Evolutionary conservation across 2,329 filamentous ascomycete genomes (phyloP).

Genomic region (Macroventuria anomochaeta): DNA sequence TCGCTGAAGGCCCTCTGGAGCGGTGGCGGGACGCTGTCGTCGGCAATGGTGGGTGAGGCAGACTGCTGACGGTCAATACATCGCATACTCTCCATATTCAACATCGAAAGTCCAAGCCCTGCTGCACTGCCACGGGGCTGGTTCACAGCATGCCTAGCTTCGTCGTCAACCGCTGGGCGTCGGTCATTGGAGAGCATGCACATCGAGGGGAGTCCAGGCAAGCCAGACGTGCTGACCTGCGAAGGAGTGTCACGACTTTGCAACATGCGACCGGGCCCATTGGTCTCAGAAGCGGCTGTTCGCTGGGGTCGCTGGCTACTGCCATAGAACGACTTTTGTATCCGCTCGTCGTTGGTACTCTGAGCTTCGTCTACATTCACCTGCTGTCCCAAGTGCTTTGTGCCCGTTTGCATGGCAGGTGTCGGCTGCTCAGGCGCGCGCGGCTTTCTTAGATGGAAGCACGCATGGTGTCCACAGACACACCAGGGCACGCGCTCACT

Average conservation of each 20-base stretch:
- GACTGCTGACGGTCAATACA: conserved; percentile 39
- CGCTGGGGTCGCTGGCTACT: conserved; percentile 23
- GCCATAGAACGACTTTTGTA: conserved; percentile 18
- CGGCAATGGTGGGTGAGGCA: conserved; percentile 39
- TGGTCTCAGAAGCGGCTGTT: conserved; percentile 26
- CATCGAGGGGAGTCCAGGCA: conserved; percentile 47
- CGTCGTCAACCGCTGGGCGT: conserved; percentile 33
- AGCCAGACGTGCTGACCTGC: conserved; percentile 42
- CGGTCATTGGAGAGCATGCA: conserved; percentile 47
- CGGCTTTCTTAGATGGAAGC: conserved; percentile 55
- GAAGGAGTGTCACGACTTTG: conserved; percentile 34
- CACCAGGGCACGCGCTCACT: conserved; percentile 53
- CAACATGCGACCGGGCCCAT: conserved; percentile 28
- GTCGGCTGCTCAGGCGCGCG: conserved; percentile 25
- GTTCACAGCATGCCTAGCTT: conserved; percentile 28
- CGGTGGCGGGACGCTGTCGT: conserved; percentile 25
- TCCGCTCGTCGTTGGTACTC: conserved; percentile 14
- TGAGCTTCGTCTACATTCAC: conserved; percentile 19
- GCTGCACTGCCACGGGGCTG: conserved; percentile 32
- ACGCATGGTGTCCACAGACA: conserved; percentile 64
- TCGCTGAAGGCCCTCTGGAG: conserved; percentile 26
- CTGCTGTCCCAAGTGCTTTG: conserved; percentile 16
- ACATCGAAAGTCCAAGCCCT: conserved; percentile 45
- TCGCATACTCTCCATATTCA: conserved; percentile 33
- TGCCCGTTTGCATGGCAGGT: conserved; percentile 19